Conservation (phyloP, 768 basidiomycete genomes). For the Tulasnella sp. region DNA sequence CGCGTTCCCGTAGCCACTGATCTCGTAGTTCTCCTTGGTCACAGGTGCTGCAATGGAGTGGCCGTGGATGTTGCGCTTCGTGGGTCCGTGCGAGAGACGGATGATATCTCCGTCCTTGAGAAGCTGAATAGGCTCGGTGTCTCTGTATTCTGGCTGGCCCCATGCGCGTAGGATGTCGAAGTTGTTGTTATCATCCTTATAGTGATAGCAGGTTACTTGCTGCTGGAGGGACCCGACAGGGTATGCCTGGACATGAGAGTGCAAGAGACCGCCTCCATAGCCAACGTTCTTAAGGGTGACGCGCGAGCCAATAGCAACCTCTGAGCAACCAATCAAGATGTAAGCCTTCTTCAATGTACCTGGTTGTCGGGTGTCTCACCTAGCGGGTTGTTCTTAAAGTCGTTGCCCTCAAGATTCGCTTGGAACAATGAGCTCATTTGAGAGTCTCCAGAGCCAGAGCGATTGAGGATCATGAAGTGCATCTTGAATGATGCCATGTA, state of each 20-base stretch:
- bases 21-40: slow-evolving; percentile 80
- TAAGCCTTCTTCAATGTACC: neutral
- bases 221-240: slow-evolving; percentile 88
- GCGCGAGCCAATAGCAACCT: slow-evolving; percentile 82
- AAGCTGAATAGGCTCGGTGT: slow-evolving; percentile 55
- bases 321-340: slow-evolving; percentile 29
- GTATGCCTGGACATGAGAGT: slow-evolving; percentile 93
- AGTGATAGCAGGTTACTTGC: slow-evolving; percentile 98
- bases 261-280: slow-evolving; percentile 91
- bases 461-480: slow-evolving; percentile 89
- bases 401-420: slow-evolving; percentile 88
- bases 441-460: slow-evolving; percentile 91
- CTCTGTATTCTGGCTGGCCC: slow-evolving; percentile 58
- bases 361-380: slow-evolving; percentile 43
- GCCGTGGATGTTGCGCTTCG: slow-evolving; percentile 85
- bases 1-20: slow-evolving; percentile 86
- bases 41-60: slow-evolving; percentile 81
- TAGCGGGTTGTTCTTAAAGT: slow-evolving; percentile 82
- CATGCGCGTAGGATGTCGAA: slow-evolving; percentile 74
- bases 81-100: slow-evolving; percentile 70
- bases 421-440: slow-evolving; percentile 99
- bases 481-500: slow-evolving; percentile 94
- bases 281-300: slow-evolving; percentile 95
- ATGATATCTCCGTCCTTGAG: slow-evolving; percentile 66
- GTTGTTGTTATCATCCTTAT: slow-evolving; percentile 97